Conservation (phyloP, 2,329 filamentous ascomycete genomes). For the Cryphonectria nitschkei region DNA sequence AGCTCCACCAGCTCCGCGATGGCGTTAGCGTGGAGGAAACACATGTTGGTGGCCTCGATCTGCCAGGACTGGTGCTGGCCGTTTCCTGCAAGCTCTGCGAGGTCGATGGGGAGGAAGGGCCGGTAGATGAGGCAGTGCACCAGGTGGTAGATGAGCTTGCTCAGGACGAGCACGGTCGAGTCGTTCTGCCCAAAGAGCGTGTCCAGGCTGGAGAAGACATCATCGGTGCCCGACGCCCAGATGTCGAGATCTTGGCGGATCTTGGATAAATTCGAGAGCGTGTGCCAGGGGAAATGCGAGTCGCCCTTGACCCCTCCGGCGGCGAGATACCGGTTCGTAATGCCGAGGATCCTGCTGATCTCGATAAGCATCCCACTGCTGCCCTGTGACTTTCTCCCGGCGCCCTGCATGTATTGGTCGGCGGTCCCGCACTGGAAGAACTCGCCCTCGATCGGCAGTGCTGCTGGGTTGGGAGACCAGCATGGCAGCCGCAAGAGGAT, state of each 20-base stretch:
- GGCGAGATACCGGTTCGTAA: conserved; percentile 82
- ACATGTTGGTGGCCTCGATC: conserved; percentile 86
- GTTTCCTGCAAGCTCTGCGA: conserved; percentile 76
- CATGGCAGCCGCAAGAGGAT: conserved; percentile 76
- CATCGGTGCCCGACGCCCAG: conserved; percentile 81
- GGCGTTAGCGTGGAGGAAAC: conserved; percentile 83
- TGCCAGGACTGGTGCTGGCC: conserved; percentile 92
- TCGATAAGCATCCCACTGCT: conserved; percentile 83
- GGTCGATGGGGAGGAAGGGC: conserved; percentile 82
- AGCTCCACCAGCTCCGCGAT: conserved; percentile 83
- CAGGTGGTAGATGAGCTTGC: conserved; percentile 85
- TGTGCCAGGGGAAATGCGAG: conserved; percentile 90
- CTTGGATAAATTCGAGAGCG: conserved; percentile 81
- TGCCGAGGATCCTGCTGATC: conserved; percentile 79
- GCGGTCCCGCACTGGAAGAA: conserved; percentile 82
- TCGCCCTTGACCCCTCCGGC: conserved; percentile 87
- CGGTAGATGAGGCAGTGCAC: conserved; percentile 87
- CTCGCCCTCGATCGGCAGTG: conserved; percentile 72
- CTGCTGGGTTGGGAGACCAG: conserved; percentile 66
- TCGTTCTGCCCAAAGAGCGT: conserved; percentile 77
- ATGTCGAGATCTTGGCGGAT: conserved; percentile 84
- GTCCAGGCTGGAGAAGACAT: conserved; percentile 76
- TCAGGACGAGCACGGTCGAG: conserved; percentile 76
- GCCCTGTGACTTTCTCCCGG: conserved; percentile 72
- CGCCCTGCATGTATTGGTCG: conserved; percentile 71